A percentile compares a stretch with the other conserved stretches of the same genome.
These are phyloP conservation scores for Cicer judaicum DNA, from an alignment of 306 rosid species.

Conservation along the genomic window DNA sequence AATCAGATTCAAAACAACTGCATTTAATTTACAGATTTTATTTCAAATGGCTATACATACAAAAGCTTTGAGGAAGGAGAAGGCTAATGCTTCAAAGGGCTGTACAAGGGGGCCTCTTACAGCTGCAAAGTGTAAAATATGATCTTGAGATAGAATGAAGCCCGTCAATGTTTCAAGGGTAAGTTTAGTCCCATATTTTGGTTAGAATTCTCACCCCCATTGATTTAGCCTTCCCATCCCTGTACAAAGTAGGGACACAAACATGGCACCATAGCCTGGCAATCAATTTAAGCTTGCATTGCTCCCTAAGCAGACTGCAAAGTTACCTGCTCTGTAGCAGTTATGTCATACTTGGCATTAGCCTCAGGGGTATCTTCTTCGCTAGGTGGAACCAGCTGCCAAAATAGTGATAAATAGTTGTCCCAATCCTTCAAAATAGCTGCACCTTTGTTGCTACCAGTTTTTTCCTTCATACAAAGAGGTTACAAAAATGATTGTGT, in stretches of 20 bases:
- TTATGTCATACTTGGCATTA: constrained; percentile 64
- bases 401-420: constrained; percentile 75
- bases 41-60: constrained; percentile 59
- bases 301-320: constrained; percentile 76
- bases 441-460: constrained; percentile 85
- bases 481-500: constrained; percentile 16
- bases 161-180: constrained; percentile 1
- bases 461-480: constrained; percentile 74
- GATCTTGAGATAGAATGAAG: constrained; percentile 46
- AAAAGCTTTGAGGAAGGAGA: constrained; percentile 32
- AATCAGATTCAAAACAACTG: constrained; percentile 43
- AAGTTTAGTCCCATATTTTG: constrained; percentile 36
- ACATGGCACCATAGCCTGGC: constrained; percentile 33
- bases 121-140: constrained; percentile 36
- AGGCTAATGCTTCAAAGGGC: constrained; percentile 42
- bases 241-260: constrained; percentile 45
- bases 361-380: constrained; percentile 99
- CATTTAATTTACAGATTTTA: constrained; percentile 56
- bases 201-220: constrained; percentile 25
- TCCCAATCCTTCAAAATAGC: constrained; percentile 90
- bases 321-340: constrained; percentile 67
- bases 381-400: constrained; percentile 99
- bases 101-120: constrained; percentile 36
- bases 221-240: constrained; percentile 37
- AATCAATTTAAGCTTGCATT: constrained; percentile 16